A percentile compares a stretch with the other conserved stretches of the same genome.
Evolutionary conservation across 2,329 filamentous ascomycete genomes (phyloP).

Genomic region (Colletotrichum siamense): DNA sequence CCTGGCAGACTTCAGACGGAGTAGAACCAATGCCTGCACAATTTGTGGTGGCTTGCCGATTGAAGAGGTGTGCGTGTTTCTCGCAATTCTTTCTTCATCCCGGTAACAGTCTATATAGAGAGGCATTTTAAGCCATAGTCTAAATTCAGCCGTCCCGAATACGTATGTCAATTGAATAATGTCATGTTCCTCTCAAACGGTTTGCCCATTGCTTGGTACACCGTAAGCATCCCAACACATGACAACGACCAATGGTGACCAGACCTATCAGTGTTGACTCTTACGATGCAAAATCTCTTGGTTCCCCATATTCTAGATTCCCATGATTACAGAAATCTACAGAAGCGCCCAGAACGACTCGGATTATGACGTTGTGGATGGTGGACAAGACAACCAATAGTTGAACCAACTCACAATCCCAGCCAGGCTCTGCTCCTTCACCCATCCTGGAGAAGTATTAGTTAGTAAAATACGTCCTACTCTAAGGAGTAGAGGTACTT

Average conservation of each 20-base stretch:
- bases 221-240: rapidly evolving
- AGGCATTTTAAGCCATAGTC: neutral
- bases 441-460: neutral
- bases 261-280: neutral
- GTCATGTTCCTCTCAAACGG: neutral
- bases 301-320: neutral
- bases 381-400: neutral
- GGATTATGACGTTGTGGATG: neutral
- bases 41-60: neutral
- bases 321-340: neutral
- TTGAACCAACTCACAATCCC: neutral
- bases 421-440: neutral
- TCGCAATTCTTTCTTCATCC: rapidly evolving
- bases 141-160: rapidly evolving
- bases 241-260: neutral
- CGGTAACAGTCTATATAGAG: neutral
- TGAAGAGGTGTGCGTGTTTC: rapidly evolving
- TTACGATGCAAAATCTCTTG: rapidly evolving
- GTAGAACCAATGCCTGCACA: neutral
- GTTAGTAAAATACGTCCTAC: rapidly evolving
- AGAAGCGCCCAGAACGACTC: neutral
- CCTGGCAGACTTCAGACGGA: neutral
- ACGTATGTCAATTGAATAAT: neutral
- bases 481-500: neutral
- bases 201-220: neutral